Percentiles rank a stretch among this genome's conserved stretches.
phyloP scores from a whole-genome alignment of 495 filamentous ascomycete species.

The Jackrogersella minutella region DNA sequence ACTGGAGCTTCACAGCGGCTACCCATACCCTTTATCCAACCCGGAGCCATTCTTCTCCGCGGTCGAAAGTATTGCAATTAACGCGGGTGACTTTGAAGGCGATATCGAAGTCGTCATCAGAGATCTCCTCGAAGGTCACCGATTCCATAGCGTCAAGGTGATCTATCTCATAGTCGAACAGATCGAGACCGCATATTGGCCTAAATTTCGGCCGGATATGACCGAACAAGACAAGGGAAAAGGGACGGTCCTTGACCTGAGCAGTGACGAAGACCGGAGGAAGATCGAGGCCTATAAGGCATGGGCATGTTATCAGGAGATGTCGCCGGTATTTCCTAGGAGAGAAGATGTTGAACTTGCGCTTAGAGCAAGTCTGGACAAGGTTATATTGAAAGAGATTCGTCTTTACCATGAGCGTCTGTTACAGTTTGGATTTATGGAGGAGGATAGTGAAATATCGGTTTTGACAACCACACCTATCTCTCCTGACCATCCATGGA shows the following conservation, averaged over 20 bases:
- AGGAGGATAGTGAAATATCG: background rate
- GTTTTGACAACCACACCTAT: constrained; percentile 19
- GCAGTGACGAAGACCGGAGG: constrained; percentile 35
- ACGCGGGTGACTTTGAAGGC: constrained; percentile 37
- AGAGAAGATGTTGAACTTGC: constrained; percentile 40
- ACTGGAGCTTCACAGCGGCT: constrained; percentile 44
- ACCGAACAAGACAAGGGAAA: constrained; percentile 43
- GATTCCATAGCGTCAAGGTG: constrained; percentile 38
- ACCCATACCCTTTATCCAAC: constrained; percentile 44
- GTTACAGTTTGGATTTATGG: constrained; percentile 13
- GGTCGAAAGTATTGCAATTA: constrained; percentile 38
- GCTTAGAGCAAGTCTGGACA: constrained; percentile 35
- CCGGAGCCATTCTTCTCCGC: constrained; percentile 43
- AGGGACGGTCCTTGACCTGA: constrained; percentile 41
- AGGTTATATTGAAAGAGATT: constrained; percentile 37
- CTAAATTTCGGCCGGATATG: constrained; percentile 40
- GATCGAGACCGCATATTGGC: constrained; percentile 44
- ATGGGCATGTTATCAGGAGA: constrained; percentile 43
- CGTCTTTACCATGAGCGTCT: constrained; percentile 21
- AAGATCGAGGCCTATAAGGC: constrained; percentile 42
- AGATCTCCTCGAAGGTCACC: constrained; percentile 36
- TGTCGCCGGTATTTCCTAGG: constrained; percentile 41
- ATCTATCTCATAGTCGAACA: constrained; percentile 44
- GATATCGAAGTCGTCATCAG: constrained; percentile 34
- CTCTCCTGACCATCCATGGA: constrained; percentile 39